These are phyloP conservation scores for Leccinum fuscescens DNA, from an alignment of 1,284 basidiomycete species.

Conservation along the genomic window DNA sequence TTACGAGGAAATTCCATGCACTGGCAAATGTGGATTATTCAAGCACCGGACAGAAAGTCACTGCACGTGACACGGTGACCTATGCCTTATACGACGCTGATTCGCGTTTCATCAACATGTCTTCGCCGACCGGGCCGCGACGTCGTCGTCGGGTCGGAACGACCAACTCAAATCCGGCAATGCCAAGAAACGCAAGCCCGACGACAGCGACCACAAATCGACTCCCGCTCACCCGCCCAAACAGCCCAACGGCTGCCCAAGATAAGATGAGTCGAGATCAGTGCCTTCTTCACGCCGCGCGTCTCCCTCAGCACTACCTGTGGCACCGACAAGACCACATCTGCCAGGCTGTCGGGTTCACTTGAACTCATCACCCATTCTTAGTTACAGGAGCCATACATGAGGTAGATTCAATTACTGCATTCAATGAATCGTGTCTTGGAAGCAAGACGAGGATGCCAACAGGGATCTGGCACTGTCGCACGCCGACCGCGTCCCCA, in stretches of 20 bases:
- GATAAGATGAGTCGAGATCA: slow-evolving; percentile 23
- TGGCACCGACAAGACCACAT: slow-evolving; percentile 32
- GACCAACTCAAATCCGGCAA: no score
- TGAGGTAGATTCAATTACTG: no score
- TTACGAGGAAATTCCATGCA: no score
- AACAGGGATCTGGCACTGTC: no score
- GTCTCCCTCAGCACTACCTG: slow-evolving; percentile 33
- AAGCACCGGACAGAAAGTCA: slow-evolving; percentile 14
- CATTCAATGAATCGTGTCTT: no score
- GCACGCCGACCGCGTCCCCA: no score
- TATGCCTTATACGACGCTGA: not conserved
- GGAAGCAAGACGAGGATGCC: no score
- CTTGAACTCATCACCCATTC: no score
- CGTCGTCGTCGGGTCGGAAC: not conserved
- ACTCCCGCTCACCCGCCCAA: slow-evolving; percentile 25
- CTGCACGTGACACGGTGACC: slow-evolving; percentile 21
- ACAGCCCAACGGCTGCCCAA: slow-evolving; percentile 28
- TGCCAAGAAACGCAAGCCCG: not conserved
- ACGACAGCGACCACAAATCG: slow-evolving; percentile 22
- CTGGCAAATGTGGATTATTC: no score
- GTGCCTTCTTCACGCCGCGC: slow-evolving; percentile 45
- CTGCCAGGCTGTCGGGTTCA: slow-evolving; percentile 2
- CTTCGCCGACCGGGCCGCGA: slow-evolving; percentile 13
- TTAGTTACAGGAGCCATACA: no score
- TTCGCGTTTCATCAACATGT: not conserved